These are phyloP conservation scores for Suhomyces chickasaworum DNA, from an alignment of 1,139 yeast species.

Conservation along the genomic window DNA sequence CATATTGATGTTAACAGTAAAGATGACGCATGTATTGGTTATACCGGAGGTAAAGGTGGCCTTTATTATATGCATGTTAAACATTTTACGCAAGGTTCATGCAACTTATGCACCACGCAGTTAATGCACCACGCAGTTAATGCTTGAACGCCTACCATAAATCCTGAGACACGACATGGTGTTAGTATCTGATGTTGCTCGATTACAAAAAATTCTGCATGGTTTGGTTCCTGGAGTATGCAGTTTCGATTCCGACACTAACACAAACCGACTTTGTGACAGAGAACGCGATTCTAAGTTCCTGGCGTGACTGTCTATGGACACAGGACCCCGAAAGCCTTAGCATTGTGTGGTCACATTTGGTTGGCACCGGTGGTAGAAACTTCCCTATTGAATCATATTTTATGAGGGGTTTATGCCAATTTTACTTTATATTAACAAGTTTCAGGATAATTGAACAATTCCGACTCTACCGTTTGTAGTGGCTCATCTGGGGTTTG, in stretches of 20 bases:
- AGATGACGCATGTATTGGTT: not conserved
- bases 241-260: conserved; percentile 1
- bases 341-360: not conserved
- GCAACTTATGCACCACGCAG: not conserved
- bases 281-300: not conserved
- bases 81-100: not conserved
- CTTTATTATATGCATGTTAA: not conserved
- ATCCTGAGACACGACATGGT: not conserved
- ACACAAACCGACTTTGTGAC: not conserved
- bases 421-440: too few species aligned
- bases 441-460: not conserved
- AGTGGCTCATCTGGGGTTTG: not conserved
- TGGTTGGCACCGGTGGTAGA: not conserved
- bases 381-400: too few species aligned
- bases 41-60: not conserved
- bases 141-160: not conserved
- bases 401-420: too few species aligned
- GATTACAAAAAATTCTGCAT: conserved; percentile 4
- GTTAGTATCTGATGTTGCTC: conserved; percentile 1
- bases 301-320: conserved; percentile 3
- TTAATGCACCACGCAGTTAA: not conserved
- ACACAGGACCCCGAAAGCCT: not conserved
- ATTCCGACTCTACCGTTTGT: not conserved
- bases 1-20: not conserved
- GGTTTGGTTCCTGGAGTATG: conserved; percentile 3